Evolutionary conservation across 1,284 basidiomycete species (phyloP).

Genomic region (Clitocybe nebularis): DNA sequence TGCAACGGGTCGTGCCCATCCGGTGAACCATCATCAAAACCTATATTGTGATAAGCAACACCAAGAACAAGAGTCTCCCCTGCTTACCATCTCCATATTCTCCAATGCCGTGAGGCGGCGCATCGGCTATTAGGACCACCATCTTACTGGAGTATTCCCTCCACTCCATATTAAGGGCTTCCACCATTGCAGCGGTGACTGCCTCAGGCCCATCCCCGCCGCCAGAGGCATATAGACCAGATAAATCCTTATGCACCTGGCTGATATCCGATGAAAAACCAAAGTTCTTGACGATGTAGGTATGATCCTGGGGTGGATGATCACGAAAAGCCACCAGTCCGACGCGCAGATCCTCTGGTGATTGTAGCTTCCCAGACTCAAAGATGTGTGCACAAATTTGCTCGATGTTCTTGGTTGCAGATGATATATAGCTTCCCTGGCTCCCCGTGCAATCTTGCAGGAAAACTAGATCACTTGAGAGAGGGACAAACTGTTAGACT

Average conservation of each 20-base stretch:
- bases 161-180: slow-evolving; percentile 90
- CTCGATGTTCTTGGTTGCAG: slow-evolving; percentile 97
- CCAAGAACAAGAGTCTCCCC: slow-evolving; percentile 2
- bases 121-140: slow-evolving; percentile 95
- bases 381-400: slow-evolving; percentile 96
- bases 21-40: slow-evolving; percentile 89
- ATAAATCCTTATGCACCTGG: slow-evolving; percentile 83
- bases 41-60: slow-evolving; percentile 33
- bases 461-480: slow-evolving; percentile 76
- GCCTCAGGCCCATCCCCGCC: slow-evolving; percentile 99
- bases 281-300: slow-evolving; percentile 90
- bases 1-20: slow-evolving; percentile 90
- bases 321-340: slow-evolving; percentile 90
- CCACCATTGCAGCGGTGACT: slow-evolving; percentile 90
- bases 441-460: slow-evolving; percentile 92
- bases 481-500: slow-evolving; percentile 11
- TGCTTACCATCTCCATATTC: slow-evolving; percentile 86
- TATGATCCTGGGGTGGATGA: slow-evolving; percentile 94
- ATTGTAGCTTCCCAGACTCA: slow-evolving; percentile 87
- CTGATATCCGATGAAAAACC: slow-evolving; percentile 91
- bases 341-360: slow-evolving; percentile 85
- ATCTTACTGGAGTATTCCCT: slow-evolving; percentile 88
- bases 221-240: slow-evolving; percentile 85
- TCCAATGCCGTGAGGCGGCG: slow-evolving; percentile 93
- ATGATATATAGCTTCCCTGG: slow-evolving; percentile 80